Evolutionary conservation across 1,139 yeast species (phyloP), one percentile per base, ranked within the genome.

Genomic region (Kazachstania sp.): DNA sequence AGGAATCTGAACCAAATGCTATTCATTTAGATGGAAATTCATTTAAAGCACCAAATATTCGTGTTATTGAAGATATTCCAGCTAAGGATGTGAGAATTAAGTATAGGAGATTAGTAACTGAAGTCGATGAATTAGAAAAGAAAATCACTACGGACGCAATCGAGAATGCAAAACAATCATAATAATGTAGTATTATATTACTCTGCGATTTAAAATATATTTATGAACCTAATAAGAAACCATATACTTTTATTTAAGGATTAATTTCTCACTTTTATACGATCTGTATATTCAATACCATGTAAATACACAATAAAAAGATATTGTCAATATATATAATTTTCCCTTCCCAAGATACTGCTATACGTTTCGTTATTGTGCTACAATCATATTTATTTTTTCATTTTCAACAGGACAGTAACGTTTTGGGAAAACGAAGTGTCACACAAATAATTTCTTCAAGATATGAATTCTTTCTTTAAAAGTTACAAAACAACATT

Each of bases 1-100:
- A 75, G 56, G 95, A 84, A 64, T 74, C 82, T 60, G 78, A 79
- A 62, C 94, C 95, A 26, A 78, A 84, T 54, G 92, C 87, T 39
- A 77, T 87, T 46, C 78, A 83, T 65, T 69, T 86, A 55, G 73
- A 78, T 51, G 65, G 69, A 19, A 61, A 67, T 31, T 71, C 70
- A 16, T 77, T 71, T 51, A 67, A 66, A 23, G 76, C 80, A 40
- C 68, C 76, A 34, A 80, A 79, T 59, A 68, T 81, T 46, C 64
- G 67, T 20, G 58, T 79, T 30, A 67, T 71, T n/a, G 70, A 69
- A 15, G 68, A 66, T 49, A 70, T 72, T 43, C 67, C 71, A 51
- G 64, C 68, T 45, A 60, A 59, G 52, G 65, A 66, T 43, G 72
- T 71, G 56, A 68, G 68, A 54, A 59, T 67, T 54, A 69, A 67